phyloP scores from a whole-genome alignment of 257 asterid species.

The Oldenlandia corymbosa region DNA sequence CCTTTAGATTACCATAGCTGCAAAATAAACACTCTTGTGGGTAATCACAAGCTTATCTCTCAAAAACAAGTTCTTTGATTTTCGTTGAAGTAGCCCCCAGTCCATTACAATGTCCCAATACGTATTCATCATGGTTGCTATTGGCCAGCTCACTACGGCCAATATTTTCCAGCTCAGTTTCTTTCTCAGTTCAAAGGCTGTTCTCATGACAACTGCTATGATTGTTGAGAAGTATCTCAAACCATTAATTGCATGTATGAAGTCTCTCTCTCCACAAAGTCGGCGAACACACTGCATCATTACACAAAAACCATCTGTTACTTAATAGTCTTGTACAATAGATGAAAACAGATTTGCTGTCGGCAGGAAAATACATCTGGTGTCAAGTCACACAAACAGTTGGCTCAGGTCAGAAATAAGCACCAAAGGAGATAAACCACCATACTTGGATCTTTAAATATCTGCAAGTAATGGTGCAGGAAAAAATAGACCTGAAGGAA shows the following conservation, averaged over 20 bases:
- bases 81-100: slow-evolving; percentile 75
- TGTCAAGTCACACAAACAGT: not conserved
- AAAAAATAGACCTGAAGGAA: slow-evolving; percentile 59
- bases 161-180: slow-evolving; percentile 48
- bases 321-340: too few relatives aligned
- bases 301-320: too few relatives aligned
- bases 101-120: slow-evolving; percentile 84
- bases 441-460: not conserved
- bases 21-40: slow-evolving; percentile 49
- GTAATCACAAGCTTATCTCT: slow-evolving; percentile 57
- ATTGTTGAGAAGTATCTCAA: slow-evolving; percentile 71
- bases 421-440: not conserved
- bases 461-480: not conserved
- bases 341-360: too few relatives aligned
- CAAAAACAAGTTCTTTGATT: slow-evolving; percentile 53
- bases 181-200: slow-evolving; percentile 57
- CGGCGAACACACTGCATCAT: slow-evolving; percentile 66
- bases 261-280: slow-evolving; percentile 60
- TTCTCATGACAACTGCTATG: slow-evolving; percentile 62
- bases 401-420: not conserved
- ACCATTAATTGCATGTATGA: slow-evolving; percentile 49
- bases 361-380: too few relatives aligned
- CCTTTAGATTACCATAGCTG: slow-evolving; percentile 49
- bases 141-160: slow-evolving; percentile 53
- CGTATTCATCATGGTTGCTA: slow-evolving; percentile 52